Evolutionary conservation across 352 stramenopile genomes (phyloP).

Genomic region (Blastocystis sp.): DNA sequence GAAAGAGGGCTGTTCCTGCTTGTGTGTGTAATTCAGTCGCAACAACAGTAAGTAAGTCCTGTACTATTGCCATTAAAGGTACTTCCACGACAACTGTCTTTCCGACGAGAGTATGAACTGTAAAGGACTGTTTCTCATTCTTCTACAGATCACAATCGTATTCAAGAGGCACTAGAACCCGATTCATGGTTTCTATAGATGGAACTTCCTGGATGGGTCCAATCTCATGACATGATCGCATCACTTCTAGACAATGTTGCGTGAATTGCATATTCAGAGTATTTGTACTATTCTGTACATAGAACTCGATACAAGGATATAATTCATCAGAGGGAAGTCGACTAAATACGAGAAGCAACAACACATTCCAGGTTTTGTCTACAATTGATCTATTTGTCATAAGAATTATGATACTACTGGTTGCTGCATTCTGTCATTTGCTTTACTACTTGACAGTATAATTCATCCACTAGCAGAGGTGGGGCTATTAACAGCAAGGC

Average conservation of each 20-base stretch:
- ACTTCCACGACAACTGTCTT: background rate
- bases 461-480: constrained; percentile 5
- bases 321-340: constrained; percentile 5
- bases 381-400: background rate
- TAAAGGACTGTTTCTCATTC: background rate
- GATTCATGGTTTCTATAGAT: background rate
- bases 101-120: background rate
- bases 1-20: background rate
- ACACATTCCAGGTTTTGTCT: constrained; percentile 10
- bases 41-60: background rate
- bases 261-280: background rate
- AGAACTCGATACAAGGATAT: constrained; percentile 22
- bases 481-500: constrained; percentile 6
- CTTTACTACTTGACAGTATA: constrained; percentile 35
- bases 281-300: constrained; percentile 30
- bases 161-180: background rate
- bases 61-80: background rate
- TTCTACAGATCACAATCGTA: background rate
- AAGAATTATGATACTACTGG: background rate
- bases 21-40: background rate
- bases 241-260: background rate
- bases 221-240: background rate
- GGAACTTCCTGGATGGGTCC: background rate
- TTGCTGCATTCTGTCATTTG: constrained; percentile 41
- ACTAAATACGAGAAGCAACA: background rate